A percentile compares a stretch with the other conserved stretches of the same genome.
Conservation (phyloP, 2,329 filamentous ascomycete species). For the Aspergillus sp. region DNA sequence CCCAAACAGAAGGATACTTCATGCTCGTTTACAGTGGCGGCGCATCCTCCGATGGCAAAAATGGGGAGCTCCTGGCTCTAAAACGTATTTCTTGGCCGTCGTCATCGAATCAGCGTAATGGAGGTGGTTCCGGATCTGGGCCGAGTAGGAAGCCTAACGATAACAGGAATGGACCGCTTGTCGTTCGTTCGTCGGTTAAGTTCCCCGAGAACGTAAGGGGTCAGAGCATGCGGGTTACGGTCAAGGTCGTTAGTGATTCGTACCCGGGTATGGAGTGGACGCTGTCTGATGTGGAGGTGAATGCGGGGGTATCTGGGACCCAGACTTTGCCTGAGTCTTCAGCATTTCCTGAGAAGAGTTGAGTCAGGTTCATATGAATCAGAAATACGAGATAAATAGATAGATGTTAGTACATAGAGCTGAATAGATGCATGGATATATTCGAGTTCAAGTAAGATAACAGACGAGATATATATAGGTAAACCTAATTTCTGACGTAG, state of each 20-base stretch:
- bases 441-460: background rate
- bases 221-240: slow-evolving; percentile 60
- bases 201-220: slow-evolving; percentile 29
- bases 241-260: slow-evolving; percentile 80
- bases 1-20: slow-evolving; percentile 93
- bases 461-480: background rate
- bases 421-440: background rate
- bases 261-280: slow-evolving; percentile 76
- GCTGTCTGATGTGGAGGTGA: slow-evolving; percentile 53
- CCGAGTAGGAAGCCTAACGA: slow-evolving; percentile 19
- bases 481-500: too few relatives aligned
- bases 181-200: slow-evolving; percentile 34
- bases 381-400: background rate
- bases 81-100: slow-evolving; percentile 79
- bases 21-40: slow-evolving; percentile 63
- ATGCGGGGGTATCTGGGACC: slow-evolving; percentile 36
- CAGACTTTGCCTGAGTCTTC: slow-evolving; percentile 20
- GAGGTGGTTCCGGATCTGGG: slow-evolving; percentile 7
- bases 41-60: slow-evolving; percentile 41
- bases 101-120: slow-evolving; percentile 22
- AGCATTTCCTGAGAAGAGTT: slow-evolving; percentile 18
- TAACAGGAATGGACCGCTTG: slow-evolving; percentile 17
- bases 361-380: background rate
- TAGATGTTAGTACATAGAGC: background rate
- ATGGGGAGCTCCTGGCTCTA: slow-evolving; percentile 78